phyloP scores from a whole-genome alignment of 371 early-diverging fungal genomes.

The Fennellomyces sp. region DNA sequence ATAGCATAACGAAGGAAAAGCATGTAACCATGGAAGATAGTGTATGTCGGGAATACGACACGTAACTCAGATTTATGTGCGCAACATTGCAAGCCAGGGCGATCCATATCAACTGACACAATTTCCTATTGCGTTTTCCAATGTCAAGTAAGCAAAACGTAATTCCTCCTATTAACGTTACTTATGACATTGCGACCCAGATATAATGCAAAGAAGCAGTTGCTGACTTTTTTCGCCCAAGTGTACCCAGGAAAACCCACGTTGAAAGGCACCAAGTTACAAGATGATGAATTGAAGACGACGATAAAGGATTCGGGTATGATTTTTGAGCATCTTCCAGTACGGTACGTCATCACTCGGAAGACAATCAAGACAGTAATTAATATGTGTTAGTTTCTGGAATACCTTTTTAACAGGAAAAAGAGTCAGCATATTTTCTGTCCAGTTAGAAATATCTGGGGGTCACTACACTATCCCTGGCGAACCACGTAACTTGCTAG shows the following conservation, averaged over 20 bases:
- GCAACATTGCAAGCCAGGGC: constrained; percentile 24
- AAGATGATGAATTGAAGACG: constrained; percentile 41
- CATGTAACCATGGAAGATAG: no score
- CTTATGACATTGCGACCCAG: no score
- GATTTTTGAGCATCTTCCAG: constrained; percentile 66
- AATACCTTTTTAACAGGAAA: constrained; percentile 56
- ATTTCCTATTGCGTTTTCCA: constrained; percentile 50
- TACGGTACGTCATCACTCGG: constrained; percentile 40
- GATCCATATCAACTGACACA: constrained; percentile 52
- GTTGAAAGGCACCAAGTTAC: constrained; percentile 43
- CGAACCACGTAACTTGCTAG: constrained; percentile 55
- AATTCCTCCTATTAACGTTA: no score
- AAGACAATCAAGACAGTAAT: no score
- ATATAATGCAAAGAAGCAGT: constrained; percentile 37
- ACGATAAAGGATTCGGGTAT: constrained; percentile 54
- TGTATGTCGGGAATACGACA: no score
- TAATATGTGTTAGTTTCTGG: constrained; percentile 67
- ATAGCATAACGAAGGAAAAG: no score
- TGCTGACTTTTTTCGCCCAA: constrained; percentile 58
- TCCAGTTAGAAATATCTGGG: constrained; percentile 33
- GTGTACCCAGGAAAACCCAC: constrained; percentile 50
- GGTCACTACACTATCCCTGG: constrained; percentile 24
- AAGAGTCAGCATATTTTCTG: constrained; percentile 62
- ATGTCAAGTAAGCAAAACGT: constrained; percentile 35
- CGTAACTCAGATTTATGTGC: constrained; percentile 51